phyloP scores from a whole-genome alignment of 2,329 filamentous ascomycete species.

The Sporothrix inflata region DNA sequence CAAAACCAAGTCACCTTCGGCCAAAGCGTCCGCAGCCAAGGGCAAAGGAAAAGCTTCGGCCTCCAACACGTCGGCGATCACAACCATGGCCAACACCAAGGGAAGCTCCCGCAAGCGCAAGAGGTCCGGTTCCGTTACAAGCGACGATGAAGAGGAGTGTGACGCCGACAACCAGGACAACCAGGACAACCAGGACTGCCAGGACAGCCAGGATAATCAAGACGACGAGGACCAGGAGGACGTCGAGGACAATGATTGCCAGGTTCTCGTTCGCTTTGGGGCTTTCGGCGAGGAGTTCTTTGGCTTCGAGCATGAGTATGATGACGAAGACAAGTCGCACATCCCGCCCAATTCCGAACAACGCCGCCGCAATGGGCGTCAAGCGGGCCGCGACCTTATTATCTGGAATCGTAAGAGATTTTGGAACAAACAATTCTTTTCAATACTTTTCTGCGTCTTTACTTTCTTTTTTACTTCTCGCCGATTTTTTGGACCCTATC shows the following conservation, averaged over 20 bases:
- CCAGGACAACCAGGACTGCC: neutral
- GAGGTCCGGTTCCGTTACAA: neutral
- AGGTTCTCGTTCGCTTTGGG: neutral
- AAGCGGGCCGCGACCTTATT: slow-evolving; percentile 46
- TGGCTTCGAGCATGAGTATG: slow-evolving; percentile 12
- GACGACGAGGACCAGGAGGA: neutral
- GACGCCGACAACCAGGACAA: neutral
- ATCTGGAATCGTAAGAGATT: slow-evolving; percentile 49
- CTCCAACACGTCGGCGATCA: neutral
- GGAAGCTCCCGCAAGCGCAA: neutral
- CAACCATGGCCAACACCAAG: neutral
- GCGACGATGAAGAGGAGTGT: neutral
- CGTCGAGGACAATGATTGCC: neutral
- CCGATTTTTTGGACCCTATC: neutral
- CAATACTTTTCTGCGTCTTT: neutral
- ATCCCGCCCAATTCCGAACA: slow-evolving; percentile 32
- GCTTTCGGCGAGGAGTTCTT: neutral
- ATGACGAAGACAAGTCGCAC: slow-evolving; percentile 29
- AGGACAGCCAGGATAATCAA: neutral
- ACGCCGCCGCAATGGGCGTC: slow-evolving; percentile 39
- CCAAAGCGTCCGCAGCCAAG: neutral
- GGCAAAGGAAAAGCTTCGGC: neutral
- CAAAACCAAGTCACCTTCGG: neutral
- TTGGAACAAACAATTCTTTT: slow-evolving; percentile 2
- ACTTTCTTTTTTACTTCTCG: neutral